These are phyloP conservation scores for Apophysomyces variabilis DNA, from an alignment of 371 early-diverging fungal genomes.

Conservation along the genomic window DNA sequence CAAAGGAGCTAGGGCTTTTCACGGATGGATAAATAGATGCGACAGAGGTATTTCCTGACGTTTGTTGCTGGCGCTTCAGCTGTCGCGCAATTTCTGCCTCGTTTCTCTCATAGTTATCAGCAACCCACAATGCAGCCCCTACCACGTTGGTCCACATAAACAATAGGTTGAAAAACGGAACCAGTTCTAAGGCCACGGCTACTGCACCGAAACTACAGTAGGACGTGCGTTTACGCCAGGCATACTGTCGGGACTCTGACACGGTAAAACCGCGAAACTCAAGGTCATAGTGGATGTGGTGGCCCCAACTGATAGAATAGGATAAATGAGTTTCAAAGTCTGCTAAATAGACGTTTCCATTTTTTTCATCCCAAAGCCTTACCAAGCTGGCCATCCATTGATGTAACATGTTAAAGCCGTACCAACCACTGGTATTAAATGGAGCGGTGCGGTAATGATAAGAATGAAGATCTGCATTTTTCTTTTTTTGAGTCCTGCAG, in stretches of 20 bases:
- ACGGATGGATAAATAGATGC: slow-evolving; percentile 27
- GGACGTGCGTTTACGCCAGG: slow-evolving; percentile 39
- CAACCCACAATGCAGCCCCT: slow-evolving; percentile 76
- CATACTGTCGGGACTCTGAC: slow-evolving; percentile 48
- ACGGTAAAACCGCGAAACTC: slow-evolving; percentile 61
- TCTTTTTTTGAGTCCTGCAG: not conserved
- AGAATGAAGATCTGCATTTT: slow-evolving; percentile 46
- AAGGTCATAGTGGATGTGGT: slow-evolving; percentile 60
- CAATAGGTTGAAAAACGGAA: slow-evolving; percentile 69
- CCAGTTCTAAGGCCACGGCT: slow-evolving; percentile 65
- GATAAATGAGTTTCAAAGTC: not conserved
- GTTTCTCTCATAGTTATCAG: slow-evolving; percentile 61
- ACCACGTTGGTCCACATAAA: slow-evolving; percentile 83
- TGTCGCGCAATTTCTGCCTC: slow-evolving; percentile 30
- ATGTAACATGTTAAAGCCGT: slow-evolving; percentile 59
- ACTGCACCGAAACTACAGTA: slow-evolving; percentile 68
- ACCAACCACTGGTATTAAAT: slow-evolving; percentile 65
- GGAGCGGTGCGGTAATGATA: slow-evolving; percentile 62
- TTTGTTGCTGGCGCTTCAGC: slow-evolving; percentile 15
- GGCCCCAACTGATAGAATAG: slow-evolving; percentile 44
- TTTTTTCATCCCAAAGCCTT: slow-evolving; percentile 5
- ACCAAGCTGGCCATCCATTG: slow-evolving; percentile 61
- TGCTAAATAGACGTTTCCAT: not conserved
- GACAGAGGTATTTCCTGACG: slow-evolving; percentile 21
- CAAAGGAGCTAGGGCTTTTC: slow-evolving; percentile 21